Base-by-base conservation (phyloP, 768 basidiomycete genomes). In the Leccinum boreale region DNA sequence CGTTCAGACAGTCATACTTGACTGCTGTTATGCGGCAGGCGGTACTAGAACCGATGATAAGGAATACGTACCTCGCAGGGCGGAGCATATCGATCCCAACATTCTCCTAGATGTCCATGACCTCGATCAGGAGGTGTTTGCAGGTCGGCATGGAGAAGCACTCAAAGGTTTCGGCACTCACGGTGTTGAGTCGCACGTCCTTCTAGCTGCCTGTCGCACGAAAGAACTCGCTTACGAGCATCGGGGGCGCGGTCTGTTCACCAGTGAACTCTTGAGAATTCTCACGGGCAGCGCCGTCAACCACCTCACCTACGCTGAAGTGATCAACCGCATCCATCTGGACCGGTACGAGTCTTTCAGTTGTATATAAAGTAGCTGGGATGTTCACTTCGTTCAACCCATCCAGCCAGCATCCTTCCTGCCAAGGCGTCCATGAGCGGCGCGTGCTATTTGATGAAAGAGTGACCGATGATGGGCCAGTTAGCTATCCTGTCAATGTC, bases 11-110 rank as follows among this genome's bases (percentile, higher is more conserved):
- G 63, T 81, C 19, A 76, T 81, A 45, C 66, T 81, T 5, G 80
- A 80, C 53, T 79, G 80, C 45, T 81, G 80, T 60, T 68, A 71
- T 62, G 77, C 80, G 4, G 76, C 67, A 1, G 75, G 77, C 0
- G 66, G 74, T 11, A 73, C 68, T 12, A 70, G 78, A 14, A n/a
- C 8, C 17, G 33, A 33, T 6, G 24, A 24, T 36, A 33, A 21
- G 15, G 53, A 19, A 48, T 60, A 53, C 24, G 10, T 33, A 6
- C 44, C 58, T 51, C 66, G 66, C 4, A n/a, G 36, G 3, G 17
- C 28, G 2, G 52, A 59, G 8, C 3, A 46, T 3, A 31, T 67
- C 5, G 17, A 56, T 17, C 8, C 28, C 10, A 3, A 12, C 17
- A 35, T 67, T 23, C 50, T 48, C 1, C 45, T 23, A 5, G 9